phyloP scores from a whole-genome alignment of 23 red algal genomes.

The Gracilaria gracilis region DNA sequence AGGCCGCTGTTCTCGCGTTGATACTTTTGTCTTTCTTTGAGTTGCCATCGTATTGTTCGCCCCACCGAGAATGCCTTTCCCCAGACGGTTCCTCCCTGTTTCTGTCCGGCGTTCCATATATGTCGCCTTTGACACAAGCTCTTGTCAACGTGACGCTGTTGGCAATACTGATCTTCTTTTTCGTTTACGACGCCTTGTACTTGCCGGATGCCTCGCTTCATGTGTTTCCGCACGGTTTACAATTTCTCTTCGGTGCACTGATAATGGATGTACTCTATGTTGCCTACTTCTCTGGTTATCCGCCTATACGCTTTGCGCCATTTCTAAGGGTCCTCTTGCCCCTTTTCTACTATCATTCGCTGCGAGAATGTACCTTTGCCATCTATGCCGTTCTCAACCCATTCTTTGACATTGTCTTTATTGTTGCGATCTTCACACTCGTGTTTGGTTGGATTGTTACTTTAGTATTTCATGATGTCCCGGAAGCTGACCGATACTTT shows the following conservation, averaged over 20 bases:
- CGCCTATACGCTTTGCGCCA: slow-evolving; percentile 53
- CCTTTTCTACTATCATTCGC: slow-evolving; percentile 67
- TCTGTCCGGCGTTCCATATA: slow-evolving; percentile 68
- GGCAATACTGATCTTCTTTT: slow-evolving; percentile 54
- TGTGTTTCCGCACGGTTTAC: slow-evolving; percentile 20
- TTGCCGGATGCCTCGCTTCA: slow-evolving; percentile 36
- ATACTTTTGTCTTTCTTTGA: slow-evolving; percentile 77
- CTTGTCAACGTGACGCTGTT: slow-evolving; percentile 40
- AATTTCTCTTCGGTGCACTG: slow-evolving; percentile 17
- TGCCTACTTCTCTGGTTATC: slow-evolving; percentile 42
- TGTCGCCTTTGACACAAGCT: slow-evolving; percentile 5
- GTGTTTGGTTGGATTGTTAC: slow-evolving; percentile 72
- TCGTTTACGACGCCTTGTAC: slow-evolving; percentile 37
- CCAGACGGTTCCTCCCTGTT: slow-evolving; percentile 44
- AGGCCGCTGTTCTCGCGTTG: slow-evolving; percentile 43
- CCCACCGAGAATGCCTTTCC: slow-evolving; percentile 26
- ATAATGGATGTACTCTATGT: slow-evolving; percentile 18
- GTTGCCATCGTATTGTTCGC: slow-evolving; percentile 66
- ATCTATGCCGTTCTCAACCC: slow-evolving; percentile 61
- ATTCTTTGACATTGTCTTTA: slow-evolving; percentile 68
- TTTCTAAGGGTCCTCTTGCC: slow-evolving; percentile 61
- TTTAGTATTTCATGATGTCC: slow-evolving; percentile 72
- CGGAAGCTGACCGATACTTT: slow-evolving; percentile 70
- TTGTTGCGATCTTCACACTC: slow-evolving; percentile 66
- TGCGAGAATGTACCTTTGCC: slow-evolving; percentile 58